Base-by-base conservation (phyloP, 305 asterid genomes). In the Fraxinus floribunda region DNA sequence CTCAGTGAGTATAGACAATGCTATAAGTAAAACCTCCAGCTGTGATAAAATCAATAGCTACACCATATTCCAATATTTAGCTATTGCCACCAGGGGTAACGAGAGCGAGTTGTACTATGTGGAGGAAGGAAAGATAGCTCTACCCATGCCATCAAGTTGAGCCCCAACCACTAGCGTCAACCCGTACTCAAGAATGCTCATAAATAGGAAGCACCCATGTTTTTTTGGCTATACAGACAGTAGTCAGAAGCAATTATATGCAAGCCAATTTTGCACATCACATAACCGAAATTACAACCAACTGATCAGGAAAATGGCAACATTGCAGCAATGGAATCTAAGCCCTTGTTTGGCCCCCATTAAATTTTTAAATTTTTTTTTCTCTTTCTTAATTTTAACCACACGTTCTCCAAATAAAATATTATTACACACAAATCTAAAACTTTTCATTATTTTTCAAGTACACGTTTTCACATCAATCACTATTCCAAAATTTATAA, bases 271-370 rank as follows among this genome's bases (percentile, higher is more conserved):
- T 49, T 39, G 49, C 62, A 49, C 62, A 49, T 39, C 62, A 49
- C 62, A 49, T 15, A 49, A n/a, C 62, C 62, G 7, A 16, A 49
- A 49, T 44, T 44, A 44, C 36, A 34, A 16, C 11, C 26, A 22
- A 60, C 35, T 18, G 55, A 60, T 60, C 15, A 62, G 41, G 62
- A 57, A 57, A 57, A 57, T 57, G 52, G 77, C 80, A 62, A 44
- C 81, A 74, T 44, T 13, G 73, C 75, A 78, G 78, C 79, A 18
- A 13, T 52, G 8, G 35, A 38, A 46, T 81, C 74, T 15, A 78
- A 52, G 15, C 49, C 49, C 49, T 41, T 41, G 15, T 41, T 41
- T 41, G 49, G 49, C 49, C 49, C 16, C 49, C 49, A 9, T 41
- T 41, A 41, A 41, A 9, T 9, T 41, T 41, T 1, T 0, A 9